Percentiles rank a stretch among this genome's conserved stretches.
Evolutionary conservation across 1,284 basidiomycete species (phyloP).

Genomic region (Boletus mariae): DNA sequence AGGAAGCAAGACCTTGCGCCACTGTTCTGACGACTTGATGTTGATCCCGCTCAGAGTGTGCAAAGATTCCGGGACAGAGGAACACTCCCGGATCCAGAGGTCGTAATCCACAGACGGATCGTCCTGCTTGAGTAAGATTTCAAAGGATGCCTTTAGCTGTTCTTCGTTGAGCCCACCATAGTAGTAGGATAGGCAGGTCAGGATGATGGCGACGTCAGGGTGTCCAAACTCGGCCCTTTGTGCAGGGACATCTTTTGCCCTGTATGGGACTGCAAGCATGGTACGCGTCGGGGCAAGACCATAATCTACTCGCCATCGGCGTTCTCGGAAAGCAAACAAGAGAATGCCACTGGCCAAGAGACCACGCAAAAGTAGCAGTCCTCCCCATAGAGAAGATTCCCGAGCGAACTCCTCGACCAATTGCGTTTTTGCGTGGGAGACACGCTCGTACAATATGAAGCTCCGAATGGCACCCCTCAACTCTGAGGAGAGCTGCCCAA

Average conservation of each 20-base stretch:
- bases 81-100: slow-evolving; percentile 34
- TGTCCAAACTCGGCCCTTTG: not conserved
- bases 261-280: not conserved
- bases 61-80: slow-evolving; percentile 27
- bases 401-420: too few species aligned
- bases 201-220: slow-evolving; percentile 3
- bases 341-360: not conserved
- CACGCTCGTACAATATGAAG: too few species aligned
- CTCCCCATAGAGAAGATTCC: too few species aligned
- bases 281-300: not conserved
- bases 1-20: slow-evolving; percentile 30
- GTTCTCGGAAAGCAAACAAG: not conserved
- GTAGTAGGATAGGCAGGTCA: slow-evolving; percentile 50
- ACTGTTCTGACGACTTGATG: slow-evolving; percentile 37
- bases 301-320: not conserved
- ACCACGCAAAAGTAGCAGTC: not conserved
- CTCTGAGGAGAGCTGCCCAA: not conserved
- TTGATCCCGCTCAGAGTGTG: slow-evolving; percentile 37
- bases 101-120: slow-evolving; percentile 42
- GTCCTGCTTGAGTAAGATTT: slow-evolving; percentile 39
- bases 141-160: slow-evolving; percentile 39
- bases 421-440: too few species aligned
- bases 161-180: slow-evolving; percentile 40
- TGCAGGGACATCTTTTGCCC: not conserved
- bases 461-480: too few species aligned